Conservation (phyloP, 73 alveolate genomes). For the Blepharisma stoltei region DNA sequence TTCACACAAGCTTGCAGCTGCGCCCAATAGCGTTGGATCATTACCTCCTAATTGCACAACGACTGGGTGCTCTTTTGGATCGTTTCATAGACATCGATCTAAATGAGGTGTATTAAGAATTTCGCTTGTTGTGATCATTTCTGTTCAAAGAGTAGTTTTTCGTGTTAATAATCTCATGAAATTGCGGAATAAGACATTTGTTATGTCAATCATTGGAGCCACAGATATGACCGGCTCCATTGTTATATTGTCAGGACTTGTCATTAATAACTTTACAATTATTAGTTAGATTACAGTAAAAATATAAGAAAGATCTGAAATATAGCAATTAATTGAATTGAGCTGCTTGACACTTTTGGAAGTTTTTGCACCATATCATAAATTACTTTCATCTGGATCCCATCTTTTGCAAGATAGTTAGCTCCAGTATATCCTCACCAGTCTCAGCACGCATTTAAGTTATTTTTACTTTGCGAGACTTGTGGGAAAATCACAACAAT, state of each 20-base stretch:
- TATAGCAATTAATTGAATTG: too few relatives aligned
- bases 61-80: constrained; percentile 79
- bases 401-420: not conserved
- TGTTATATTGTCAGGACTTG: not conserved
- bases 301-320: too few relatives aligned
- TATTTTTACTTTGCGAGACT: not conserved
- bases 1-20: constrained; percentile 73
- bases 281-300: too few relatives aligned
- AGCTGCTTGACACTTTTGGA: too few relatives aligned
- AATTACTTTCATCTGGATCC: not conserved
- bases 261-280: too few relatives aligned
- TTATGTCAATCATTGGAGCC: constrained; percentile 68
- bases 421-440: constrained; percentile 24
- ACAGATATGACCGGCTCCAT: constrained; percentile 22
- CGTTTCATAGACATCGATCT: constrained; percentile 35
- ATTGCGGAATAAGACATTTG: constrained; percentile 47
- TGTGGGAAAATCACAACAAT: constrained; percentile 12
- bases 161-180: constrained; percentile 51
- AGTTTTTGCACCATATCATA: not conserved
- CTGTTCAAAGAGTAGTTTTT: constrained; percentile 31
- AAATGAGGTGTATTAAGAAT: not conserved
- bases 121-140: constrained; percentile 15
- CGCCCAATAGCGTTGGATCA: constrained; percentile 79
- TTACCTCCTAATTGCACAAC: constrained; percentile 90
- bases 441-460: constrained; percentile 6